Percentiles rank a stretch among this genome's conserved stretches.
Conservation (phyloP, 2,329 filamentous ascomycete genomes). For the Ophiocordyceps camponoti-floridani region DNA sequence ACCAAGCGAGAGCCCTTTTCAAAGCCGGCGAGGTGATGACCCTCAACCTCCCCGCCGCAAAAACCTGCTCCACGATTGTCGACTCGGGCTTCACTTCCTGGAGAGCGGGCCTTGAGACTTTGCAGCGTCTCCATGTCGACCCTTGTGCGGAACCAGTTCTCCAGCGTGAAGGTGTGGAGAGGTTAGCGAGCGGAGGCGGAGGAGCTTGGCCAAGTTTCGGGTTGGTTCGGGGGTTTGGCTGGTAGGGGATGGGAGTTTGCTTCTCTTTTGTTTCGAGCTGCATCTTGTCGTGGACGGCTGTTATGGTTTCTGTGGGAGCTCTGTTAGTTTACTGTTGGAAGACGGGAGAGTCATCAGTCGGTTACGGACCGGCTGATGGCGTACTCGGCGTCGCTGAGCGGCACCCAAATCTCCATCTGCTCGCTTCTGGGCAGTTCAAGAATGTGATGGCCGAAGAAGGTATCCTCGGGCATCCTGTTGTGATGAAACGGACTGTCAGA, state of each 20-base stretch:
- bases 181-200: slow-evolving; percentile 3
- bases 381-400: slow-evolving; percentile 9
- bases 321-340: too few species aligned
- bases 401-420: slow-evolving; percentile 6
- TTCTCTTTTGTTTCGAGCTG: neutral
- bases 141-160: slow-evolving; percentile 6
- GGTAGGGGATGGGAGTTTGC: neutral
- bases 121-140: neutral
- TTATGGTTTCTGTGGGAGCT: neutral
- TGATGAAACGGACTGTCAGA: neutral
- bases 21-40: slow-evolving; percentile 2
- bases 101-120: neutral
- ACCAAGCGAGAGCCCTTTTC: slow-evolving; percentile 2
- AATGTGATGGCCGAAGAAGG: slow-evolving; percentile 10
- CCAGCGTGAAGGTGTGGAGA: slow-evolving; percentile 12
- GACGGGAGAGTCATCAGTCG: too few species aligned
- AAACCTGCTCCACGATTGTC: slow-evolving; percentile 3
- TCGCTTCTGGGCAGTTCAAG: slow-evolving; percentile 7
- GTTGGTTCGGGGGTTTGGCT: neutral
- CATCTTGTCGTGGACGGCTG: too few species aligned
- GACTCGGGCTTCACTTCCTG: neutral
- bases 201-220: slow-evolving; percentile 5
- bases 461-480: slow-evolving; percentile 10
- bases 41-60: neutral
- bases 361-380: too few species aligned